Evolutionary conservation across 495 filamentous ascomycete genomes (phyloP).

Genomic region (Talaromyces nanjingensis): DNA sequence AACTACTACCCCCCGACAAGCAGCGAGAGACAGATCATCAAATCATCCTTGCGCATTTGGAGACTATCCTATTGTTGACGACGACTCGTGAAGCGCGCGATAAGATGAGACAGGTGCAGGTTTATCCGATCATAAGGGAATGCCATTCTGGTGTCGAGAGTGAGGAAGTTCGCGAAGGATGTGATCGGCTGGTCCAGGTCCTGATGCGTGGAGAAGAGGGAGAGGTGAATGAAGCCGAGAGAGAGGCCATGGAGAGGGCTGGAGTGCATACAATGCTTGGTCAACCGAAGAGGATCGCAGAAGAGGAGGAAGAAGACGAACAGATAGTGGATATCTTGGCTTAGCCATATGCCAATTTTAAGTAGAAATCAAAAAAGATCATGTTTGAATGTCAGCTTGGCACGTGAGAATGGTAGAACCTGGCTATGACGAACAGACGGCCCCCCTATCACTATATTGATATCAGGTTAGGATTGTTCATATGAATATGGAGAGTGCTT

Average conservation of each 20-base stretch:
- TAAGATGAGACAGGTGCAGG: slow-evolving; percentile 62
- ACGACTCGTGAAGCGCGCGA: slow-evolving; percentile 71
- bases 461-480: too few species aligned
- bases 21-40: slow-evolving; percentile 64
- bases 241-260: slow-evolving; percentile 9
- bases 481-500: too few species aligned
- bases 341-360: background rate
- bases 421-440: too few species aligned
- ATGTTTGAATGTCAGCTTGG: too few species aligned
- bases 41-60: slow-evolving; percentile 79
- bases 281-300: background rate
- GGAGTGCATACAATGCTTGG: background rate
- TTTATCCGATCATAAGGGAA: slow-evolving; percentile 86
- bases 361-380: too few species aligned
- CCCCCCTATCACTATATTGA: too few species aligned
- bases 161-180: slow-evolving; percentile 75
- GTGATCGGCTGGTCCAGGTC: slow-evolving; percentile 85
- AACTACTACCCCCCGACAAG: slow-evolving; percentile 84
- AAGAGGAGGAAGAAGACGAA: slow-evolving; percentile 30
- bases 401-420: too few species aligned
- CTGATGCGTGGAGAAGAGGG: slow-evolving; percentile 72
- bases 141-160: slow-evolving; percentile 72
- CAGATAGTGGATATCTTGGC: slow-evolving; percentile 24
- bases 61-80: slow-evolving; percentile 77
- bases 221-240: slow-evolving; percentile 18